A percentile compares a stretch with the other conserved stretches of the same genome.
phyloP scores from a whole-genome alignment of 768 basidiomycete species.

The Fistulinella prunicolor region DNA sequence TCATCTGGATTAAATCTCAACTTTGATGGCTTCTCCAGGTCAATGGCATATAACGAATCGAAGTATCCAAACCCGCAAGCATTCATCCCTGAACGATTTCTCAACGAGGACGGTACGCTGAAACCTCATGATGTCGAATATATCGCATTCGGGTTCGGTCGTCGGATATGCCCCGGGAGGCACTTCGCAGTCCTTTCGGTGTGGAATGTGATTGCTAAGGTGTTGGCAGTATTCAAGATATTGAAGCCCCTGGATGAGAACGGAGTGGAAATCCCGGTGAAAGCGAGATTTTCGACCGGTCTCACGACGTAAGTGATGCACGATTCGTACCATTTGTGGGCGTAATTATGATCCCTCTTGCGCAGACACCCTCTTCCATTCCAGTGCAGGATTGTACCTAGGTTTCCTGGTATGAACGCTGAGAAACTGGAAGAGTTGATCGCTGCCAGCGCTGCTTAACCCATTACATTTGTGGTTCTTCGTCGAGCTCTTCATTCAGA shows the following conservation, averaged over 20 bases:
- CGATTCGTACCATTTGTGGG: neutral
- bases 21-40: neutral
- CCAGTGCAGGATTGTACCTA: neutral
- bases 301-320: neutral
- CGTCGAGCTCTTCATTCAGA: too few species aligned
- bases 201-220: neutral
- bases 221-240: neutral
- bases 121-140: neutral
- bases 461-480: too few species aligned
- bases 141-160: neutral
- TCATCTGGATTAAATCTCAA: neutral
- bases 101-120: neutral
- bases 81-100: neutral
- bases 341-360: neutral
- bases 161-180: neutral
- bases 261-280: neutral
- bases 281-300: neutral
- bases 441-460: neutral
- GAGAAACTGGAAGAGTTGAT: neutral
- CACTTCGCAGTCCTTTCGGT: neutral
- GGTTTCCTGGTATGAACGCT: neutral
- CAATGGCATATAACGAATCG: neutral
- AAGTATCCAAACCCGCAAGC: neutral
- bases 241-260: neutral
- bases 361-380: neutral